Evolutionary conservation across 2,329 filamentous ascomycete species (phyloP).

Genomic region (Colletotrichum plurivorum): DNA sequence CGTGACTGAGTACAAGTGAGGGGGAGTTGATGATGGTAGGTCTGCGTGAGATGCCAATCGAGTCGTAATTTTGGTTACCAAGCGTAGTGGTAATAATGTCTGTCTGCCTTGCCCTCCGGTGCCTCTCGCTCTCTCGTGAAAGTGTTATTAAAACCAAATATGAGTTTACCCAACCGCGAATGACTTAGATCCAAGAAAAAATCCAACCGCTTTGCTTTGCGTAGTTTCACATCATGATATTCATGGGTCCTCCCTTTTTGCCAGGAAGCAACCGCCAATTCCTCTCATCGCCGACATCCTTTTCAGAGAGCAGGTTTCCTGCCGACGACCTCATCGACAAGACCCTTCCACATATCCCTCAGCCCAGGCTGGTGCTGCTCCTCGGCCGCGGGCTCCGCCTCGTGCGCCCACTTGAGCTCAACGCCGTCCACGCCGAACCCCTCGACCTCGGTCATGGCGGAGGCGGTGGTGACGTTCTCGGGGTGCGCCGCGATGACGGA

Average conservation of each 20-base stretch:
- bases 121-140: no score
- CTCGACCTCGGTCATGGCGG: constrained; percentile 70
- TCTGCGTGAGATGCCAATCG: neutral
- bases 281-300: no score
- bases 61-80: no score
- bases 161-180: constrained; percentile 2
- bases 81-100: no score
- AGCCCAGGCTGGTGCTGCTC: constrained; percentile 56
- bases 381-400: constrained; percentile 47
- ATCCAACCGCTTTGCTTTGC: constrained; percentile 33
- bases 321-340: constrained; percentile 65
- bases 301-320: constrained; percentile 30
- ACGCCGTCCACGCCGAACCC: constrained; percentile 70
- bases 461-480: constrained; percentile 63
- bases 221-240: constrained; percentile 36
- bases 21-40: neutral
- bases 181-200: neutral
- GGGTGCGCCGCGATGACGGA: constrained; percentile 71
- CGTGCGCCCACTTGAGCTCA: constrained; percentile 67
- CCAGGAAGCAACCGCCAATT: no score
- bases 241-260: constrained; percentile 4
- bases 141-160: constrained; percentile 26
- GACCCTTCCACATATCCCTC: constrained; percentile 68
- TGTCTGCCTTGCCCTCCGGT: no score
- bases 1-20: neutral